Base-by-base conservation (phyloP, 257 asterid genomes). In the Nicotiana obtusifolia region DNA sequence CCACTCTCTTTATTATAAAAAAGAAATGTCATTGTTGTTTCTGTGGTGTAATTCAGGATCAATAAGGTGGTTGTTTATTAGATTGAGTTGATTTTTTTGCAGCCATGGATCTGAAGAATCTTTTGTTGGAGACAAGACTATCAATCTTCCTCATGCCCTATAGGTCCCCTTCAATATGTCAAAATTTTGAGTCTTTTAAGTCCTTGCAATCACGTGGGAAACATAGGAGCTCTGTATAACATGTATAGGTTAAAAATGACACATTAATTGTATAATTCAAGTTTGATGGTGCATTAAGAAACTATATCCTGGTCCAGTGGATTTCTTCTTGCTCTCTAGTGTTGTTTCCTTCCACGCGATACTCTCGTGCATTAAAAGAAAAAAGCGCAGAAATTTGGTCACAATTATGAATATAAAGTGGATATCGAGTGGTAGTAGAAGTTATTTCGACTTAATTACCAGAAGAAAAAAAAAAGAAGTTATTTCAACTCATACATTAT, bases 21-120 rank as follows among this genome's bases (percentile, higher is more conserved):
- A 24, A 24, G 37, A 26, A 10, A 22, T 75, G 22, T 52, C 22
- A 26, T 76, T 33, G 7, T 76, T 16, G 14, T 76, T 26, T 64
- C 24, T 62, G 54, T 76, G 53, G 24, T 77, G 65, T 37, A 53
- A 54, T 81, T 59, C 69, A 54, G 37, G n/a, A 76, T 52, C 30
- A 11, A 76, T 76, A 73, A 35, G 35, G 73, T 54, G 54, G 78
- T 77, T 81, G 5, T 80, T 79, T 37, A 84, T 84, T 41, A 53
- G 13, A 80, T 82, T 62, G 68, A 62, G 68, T 17, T 54, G 16
- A 13, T 61, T 26, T 73, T 71, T 26, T 71, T 79, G 90, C 95
- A 95, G 97, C 93, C 91, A 95, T 75, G 98, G 94, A 26, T 91
- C 95, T 4, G 98, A 91, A 77, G 96, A 91, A 87, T 87, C 88